phyloP scores from a whole-genome alignment of 2,329 filamentous ascomycete genomes.

The Ustulina deusta region DNA sequence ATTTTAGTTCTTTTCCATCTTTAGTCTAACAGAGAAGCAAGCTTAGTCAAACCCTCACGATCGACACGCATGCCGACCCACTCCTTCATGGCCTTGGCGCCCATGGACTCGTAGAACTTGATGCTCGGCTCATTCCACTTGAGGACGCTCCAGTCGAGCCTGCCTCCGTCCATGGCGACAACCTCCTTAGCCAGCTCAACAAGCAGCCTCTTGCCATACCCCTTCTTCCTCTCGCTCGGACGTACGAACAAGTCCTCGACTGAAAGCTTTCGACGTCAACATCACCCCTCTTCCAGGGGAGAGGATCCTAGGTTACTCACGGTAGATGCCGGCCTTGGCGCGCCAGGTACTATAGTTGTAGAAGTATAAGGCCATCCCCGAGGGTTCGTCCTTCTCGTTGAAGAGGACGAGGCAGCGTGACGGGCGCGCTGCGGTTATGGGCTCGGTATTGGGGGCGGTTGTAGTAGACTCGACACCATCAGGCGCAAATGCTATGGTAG shows the following conservation, averaged over 20 bases:
- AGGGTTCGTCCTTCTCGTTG: conserved; percentile 61
- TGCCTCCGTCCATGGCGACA: conserved; percentile 74
- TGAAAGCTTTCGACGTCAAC: conserved; percentile 20
- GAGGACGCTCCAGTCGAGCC: conserved; percentile 90
- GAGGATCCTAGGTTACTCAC: conserved; percentile 16
- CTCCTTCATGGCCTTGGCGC: conserved; percentile 74
- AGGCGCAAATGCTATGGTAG: conserved; percentile 82
- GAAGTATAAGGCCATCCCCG: conserved; percentile 90
- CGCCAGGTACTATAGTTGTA: conserved; percentile 97
- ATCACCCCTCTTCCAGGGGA: not conserved
- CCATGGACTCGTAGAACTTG: conserved; percentile 82
- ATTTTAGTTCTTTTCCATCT: not conserved
- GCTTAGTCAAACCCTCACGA: conserved; percentile 69
- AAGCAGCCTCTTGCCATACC: conserved; percentile 83
- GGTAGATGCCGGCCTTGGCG: conserved; percentile 86
- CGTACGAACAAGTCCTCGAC: conserved; percentile 92
- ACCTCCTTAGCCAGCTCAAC: conserved; percentile 84
- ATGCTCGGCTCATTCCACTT: conserved; percentile 95
- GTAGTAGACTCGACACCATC: conserved; percentile 58
- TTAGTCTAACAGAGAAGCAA: conserved; percentile 62
- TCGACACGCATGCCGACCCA: conserved; percentile 84
- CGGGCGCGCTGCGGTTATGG: conserved; percentile 68
- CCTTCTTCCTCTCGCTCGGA: conserved; percentile 75
- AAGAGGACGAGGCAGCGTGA: conserved; percentile 81
- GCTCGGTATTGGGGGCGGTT: conserved; percentile 60